These are phyloP conservation scores for Ustilago esculenta DNA, from an alignment of 1,284 basidiomycete genomes.

Conservation along the genomic window DNA sequence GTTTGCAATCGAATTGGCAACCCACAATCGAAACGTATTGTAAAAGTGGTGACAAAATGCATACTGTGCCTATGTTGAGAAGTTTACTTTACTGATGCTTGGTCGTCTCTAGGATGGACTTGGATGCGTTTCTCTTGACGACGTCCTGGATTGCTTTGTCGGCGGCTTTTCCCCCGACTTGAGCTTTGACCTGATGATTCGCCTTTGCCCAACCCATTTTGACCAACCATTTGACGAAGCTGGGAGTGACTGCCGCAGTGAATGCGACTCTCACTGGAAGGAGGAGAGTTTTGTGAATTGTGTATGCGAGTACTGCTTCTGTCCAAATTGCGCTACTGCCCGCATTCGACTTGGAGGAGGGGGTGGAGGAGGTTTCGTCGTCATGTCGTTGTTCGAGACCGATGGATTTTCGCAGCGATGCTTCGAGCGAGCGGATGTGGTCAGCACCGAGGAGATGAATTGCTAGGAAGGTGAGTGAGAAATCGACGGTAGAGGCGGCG, in stretches of 20 bases:
- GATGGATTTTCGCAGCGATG: conserved; percentile 69
- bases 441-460: conserved; percentile 91
- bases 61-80: background rate
- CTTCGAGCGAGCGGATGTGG: conserved; percentile 78
- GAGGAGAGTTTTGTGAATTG: conserved; percentile 93
- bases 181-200: conserved; percentile 38
- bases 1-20: no score
- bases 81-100: conserved; percentile 18
- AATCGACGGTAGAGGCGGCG: conserved; percentile 50
- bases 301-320: conserved; percentile 90
- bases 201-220: conserved; percentile 58
- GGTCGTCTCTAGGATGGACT: conserved; percentile 2
- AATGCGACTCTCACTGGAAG: conserved; percentile 88
- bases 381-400: conserved; percentile 55
- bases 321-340: conserved; percentile 74
- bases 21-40: no score
- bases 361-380: conserved; percentile 2
- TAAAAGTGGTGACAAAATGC: conserved; percentile 19
- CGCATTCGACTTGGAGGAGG: background rate
- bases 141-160: conserved; percentile 33
- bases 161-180: conserved; percentile 27
- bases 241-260: conserved; percentile 87
- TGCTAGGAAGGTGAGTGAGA: conserved; percentile 77
- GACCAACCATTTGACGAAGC: conserved; percentile 72
- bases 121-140: conserved; percentile 12